Conservation (phyloP, 2,329 filamentous ascomycete species). For the Aspergillus sp. region DNA sequence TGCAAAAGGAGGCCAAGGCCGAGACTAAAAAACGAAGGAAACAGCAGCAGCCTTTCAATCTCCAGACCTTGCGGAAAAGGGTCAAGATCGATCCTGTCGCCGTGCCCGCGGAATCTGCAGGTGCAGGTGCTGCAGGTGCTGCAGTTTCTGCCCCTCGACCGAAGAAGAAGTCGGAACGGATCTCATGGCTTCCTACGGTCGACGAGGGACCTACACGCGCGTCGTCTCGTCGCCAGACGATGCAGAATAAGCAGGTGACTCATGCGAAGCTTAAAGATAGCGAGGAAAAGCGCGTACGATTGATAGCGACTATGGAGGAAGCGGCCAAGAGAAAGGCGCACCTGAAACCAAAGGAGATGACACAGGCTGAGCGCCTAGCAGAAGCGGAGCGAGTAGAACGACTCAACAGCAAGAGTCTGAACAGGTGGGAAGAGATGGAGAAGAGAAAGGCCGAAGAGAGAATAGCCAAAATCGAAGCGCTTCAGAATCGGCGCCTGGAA, state of each 20-base stretch:
- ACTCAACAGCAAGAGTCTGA: slow-evolving; percentile 80
- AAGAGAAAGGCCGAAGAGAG: slow-evolving; percentile 79
- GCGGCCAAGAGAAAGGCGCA: slow-evolving; percentile 59
- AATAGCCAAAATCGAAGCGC: slow-evolving; percentile 70
- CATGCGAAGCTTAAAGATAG: slow-evolving; percentile 42
- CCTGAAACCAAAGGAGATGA: slow-evolving; percentile 70
- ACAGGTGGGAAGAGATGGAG: slow-evolving; percentile 89
- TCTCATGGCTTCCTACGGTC: slow-evolving; percentile 59
- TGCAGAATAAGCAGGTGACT: slow-evolving; percentile 55
- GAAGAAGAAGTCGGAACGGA: slow-evolving; percentile 64
- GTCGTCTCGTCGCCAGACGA: slow-evolving; percentile 55
- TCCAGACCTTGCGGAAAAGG: slow-evolving; percentile 55
- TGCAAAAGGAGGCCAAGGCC: slow-evolving; percentile 67
- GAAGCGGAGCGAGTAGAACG: slow-evolving; percentile 79
- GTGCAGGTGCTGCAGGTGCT: no score
- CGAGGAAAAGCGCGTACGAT: slow-evolving; percentile 40
- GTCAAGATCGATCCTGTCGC: slow-evolving; percentile 60
- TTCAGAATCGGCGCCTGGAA: slow-evolving; percentile 77
- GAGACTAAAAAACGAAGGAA: slow-evolving; percentile 76
- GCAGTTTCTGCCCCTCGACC: slow-evolving; percentile 27
- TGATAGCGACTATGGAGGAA: slow-evolving; percentile 51
- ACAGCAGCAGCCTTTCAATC: slow-evolving; percentile 57
- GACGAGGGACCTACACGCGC: slow-evolving; percentile 56
- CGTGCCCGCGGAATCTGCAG: slow-evolving; percentile 20
- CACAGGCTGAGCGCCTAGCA: slow-evolving; percentile 73